phyloP scores from a whole-genome alignment of 169 alveolate species.

The Babesia caballi region DNA sequence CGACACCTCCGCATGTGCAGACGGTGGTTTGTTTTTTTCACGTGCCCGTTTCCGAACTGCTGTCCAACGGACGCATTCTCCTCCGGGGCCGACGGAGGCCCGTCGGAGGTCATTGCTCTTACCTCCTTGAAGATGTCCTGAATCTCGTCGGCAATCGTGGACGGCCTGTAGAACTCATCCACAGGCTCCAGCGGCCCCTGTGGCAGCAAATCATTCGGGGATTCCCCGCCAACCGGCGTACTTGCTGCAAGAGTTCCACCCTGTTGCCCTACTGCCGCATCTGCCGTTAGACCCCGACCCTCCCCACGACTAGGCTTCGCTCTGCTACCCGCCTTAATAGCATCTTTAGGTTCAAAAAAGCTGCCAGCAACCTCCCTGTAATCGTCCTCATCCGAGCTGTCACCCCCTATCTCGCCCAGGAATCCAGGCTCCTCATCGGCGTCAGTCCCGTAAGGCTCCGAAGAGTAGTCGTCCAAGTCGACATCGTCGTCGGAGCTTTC shows the following conservation, averaged over 20 bases:
- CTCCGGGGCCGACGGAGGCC: not conserved
- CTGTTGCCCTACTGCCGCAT: too few species aligned
- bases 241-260: not conserved
- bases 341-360: slow-evolving; percentile 1
- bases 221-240: not conserved
- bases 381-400: slow-evolving; percentile 22
- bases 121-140: slow-evolving; percentile 4
- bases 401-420: slow-evolving; percentile 24
- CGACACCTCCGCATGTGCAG: not conserved
- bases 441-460: too few species aligned
- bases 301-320: not conserved
- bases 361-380: slow-evolving; percentile 54
- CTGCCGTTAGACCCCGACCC: too few species aligned
- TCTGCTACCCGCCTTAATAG: not conserved
- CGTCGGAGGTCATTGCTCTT: not conserved
- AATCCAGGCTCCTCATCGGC: slow-evolving; percentile 13
- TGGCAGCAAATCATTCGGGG: not conserved
- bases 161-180: not conserved
- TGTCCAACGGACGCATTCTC: not conserved
- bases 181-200: slow-evolving; percentile 26
- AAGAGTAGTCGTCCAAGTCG: slow-evolving; percentile 13
- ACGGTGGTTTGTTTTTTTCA: not conserved
- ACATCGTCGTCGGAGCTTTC: slow-evolving; percentile 12
- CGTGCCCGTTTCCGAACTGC: not conserved
- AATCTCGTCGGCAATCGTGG: slow-evolving; percentile 1